Percentiles rank a stretch among this genome's conserved stretches.
Evolutionary conservation across 2,329 filamentous ascomycete species (phyloP).

Genomic region (Phoma sp.): DNA sequence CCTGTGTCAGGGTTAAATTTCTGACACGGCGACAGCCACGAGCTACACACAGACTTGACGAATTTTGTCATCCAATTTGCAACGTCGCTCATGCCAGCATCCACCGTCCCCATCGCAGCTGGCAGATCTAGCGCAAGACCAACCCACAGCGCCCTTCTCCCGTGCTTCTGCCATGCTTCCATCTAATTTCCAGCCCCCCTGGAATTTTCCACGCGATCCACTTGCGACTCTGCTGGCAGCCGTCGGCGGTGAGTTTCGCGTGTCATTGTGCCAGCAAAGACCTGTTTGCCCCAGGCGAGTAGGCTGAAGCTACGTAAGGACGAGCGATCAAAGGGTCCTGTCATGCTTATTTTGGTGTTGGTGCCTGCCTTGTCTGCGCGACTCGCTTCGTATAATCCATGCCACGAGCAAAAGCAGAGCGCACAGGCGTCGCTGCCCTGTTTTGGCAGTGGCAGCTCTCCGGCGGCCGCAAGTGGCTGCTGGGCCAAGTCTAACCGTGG

Average conservation of each 20-base stretch:
- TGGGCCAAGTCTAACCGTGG: conserved; percentile 16
- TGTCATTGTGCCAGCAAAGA: conserved; percentile 23
- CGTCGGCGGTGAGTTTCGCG: conserved; percentile 35
- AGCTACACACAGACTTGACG: conserved; percentile 16
- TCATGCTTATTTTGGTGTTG: conserved; percentile 43
- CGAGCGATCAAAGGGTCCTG: conserved; percentile 21
- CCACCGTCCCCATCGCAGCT: conserved; percentile 23
- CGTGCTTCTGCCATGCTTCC: conserved; percentile 48
- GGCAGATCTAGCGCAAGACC: conserved; percentile 35
- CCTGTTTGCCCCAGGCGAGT: conserved; percentile 20
- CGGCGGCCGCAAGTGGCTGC: conserved; percentile 25
- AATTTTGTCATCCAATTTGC: conserved; percentile 38
- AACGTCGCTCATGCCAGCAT: conserved; percentile 27
- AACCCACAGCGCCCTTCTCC: conserved; percentile 43
- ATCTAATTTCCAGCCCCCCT: conserved; percentile 38
- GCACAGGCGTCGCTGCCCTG: conserved; percentile 20
- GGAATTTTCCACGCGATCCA: conserved; percentile 30
- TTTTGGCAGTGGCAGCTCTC: conserved; percentile 18
- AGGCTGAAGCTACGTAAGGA: conserved; percentile 28
- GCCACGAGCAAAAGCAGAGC: conserved; percentile 25
- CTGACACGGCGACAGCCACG: conserved; percentile 37
- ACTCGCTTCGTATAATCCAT: conserved; percentile 34
- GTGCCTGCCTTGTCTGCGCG: conserved; percentile 31
- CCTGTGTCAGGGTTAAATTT: conserved; percentile 33
- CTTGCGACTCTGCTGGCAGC: conserved; percentile 21